phyloP scores from a whole-genome alignment of 495 filamentous ascomycete genomes.

The Apodospora peruviana region DNA sequence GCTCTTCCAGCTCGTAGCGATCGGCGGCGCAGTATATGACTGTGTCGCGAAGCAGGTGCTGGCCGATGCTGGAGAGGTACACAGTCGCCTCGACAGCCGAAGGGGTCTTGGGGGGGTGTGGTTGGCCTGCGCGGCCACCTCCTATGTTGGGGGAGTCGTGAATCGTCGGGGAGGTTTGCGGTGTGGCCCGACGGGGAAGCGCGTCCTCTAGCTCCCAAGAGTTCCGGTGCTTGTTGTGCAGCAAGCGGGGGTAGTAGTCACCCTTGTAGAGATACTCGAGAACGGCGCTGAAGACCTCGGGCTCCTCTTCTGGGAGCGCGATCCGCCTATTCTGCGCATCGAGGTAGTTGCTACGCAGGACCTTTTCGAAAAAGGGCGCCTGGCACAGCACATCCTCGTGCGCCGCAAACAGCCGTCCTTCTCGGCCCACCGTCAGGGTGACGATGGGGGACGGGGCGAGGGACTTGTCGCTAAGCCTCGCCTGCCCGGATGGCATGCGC shows the following conservation, averaged over 20 bases:
- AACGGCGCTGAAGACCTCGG: conserved; percentile 83
- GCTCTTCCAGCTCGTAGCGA: conserved; percentile 75
- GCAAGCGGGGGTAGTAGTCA: conserved; percentile 79
- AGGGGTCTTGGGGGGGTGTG: conserved; percentile 24
- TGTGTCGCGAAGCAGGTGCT: conserved; percentile 78
- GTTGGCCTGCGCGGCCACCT: conserved; percentile 49
- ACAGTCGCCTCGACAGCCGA: conserved; percentile 68
- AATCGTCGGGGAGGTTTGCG: conserved; percentile 31
- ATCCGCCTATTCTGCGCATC: conserved; percentile 61
- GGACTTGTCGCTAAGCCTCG: conserved; percentile 38
- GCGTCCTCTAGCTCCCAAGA: conserved; percentile 69
- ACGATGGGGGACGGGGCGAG: conserved; percentile 66
- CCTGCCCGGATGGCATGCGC: conserved; percentile 31
- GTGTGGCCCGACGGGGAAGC: conserved; percentile 30
- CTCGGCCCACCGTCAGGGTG: conserved; percentile 72
- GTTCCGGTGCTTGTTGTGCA: conserved; percentile 62
- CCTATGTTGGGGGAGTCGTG: conserved; percentile 29
- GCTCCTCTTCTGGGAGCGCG: conserved; percentile 76
- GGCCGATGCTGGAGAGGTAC: conserved; percentile 57
- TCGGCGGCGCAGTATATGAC: conserved; percentile 88
- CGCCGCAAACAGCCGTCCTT: conserved; percentile 83
- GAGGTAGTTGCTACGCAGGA: conserved; percentile 57
- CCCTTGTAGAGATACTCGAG: conserved; percentile 93
- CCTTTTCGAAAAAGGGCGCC: conserved; percentile 71
- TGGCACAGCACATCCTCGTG: conserved; percentile 81